phyloP scores from a whole-genome alignment of 1,284 basidiomycete species.

The Hymenochaete sp. region DNA sequence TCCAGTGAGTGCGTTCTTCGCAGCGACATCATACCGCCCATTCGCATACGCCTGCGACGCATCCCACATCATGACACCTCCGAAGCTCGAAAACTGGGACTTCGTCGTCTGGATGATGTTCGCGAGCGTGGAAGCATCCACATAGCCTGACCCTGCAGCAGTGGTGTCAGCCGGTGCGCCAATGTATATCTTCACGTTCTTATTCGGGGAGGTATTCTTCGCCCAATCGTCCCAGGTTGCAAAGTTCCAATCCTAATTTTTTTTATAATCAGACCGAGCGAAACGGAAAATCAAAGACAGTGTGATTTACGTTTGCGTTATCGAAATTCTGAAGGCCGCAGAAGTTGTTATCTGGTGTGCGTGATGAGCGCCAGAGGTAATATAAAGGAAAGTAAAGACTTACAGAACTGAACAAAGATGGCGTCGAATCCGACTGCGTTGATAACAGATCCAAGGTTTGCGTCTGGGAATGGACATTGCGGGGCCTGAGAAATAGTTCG shows the following conservation, averaged over 20 bases:
- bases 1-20: slow-evolving; percentile 41
- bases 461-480: slow-evolving; percentile 62
- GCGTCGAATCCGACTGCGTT: slow-evolving; percentile 52
- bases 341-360: slow-evolving; percentile 46
- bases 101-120: slow-evolving; percentile 37
- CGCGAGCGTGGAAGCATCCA: slow-evolving; percentile 37
- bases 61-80: slow-evolving; percentile 65
- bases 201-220: slow-evolving; percentile 46
- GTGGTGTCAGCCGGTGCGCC: slow-evolving; percentile 46
- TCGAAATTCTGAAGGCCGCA: slow-evolving; percentile 39
- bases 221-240: slow-evolving; percentile 55
- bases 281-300: neutral
- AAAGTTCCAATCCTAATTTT: slow-evolving; percentile 42
- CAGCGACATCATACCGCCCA: slow-evolving; percentile 39
- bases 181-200: slow-evolving; percentile 52
- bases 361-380: neutral
- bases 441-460: slow-evolving; percentile 43
- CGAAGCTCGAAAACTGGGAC: slow-evolving; percentile 50
- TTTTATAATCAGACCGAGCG: slow-evolving; percentile 7
- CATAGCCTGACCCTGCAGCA: slow-evolving; percentile 46
- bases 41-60: slow-evolving; percentile 53
- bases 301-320: slow-evolving; percentile 32
- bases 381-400: slow-evolving; percentile 17
- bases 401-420: slow-evolving; percentile 54
- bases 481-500: too few species aligned